Evolutionary conservation across 2,329 filamentous ascomycete genomes (phyloP), one percentile per base, ranked within the genome.

Genomic region (Metarhizium anisopliae): DNA sequence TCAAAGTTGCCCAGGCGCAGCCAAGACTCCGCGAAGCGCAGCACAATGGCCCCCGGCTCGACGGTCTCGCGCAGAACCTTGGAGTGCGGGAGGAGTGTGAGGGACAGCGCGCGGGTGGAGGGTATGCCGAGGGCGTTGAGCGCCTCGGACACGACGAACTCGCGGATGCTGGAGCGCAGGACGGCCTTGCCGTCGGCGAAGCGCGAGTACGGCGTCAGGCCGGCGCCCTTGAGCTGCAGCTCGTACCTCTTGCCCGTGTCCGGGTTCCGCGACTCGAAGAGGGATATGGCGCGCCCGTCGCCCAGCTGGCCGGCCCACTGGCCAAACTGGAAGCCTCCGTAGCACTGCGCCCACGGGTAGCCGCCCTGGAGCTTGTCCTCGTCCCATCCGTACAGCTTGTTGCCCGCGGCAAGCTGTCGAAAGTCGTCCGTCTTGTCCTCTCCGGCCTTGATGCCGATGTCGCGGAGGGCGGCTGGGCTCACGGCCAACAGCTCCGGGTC

Each of bases 291-390:
- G 55, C 94, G 82, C 42, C 94, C 94, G 67, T 99, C 94, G 47
- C 94, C 94, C 1, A 99, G 82, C 70, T 99, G 94, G 6, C 94
- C 92, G 3, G 94, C 94, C 93, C 93, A 99, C 61, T 88, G 84
- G 6, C 94, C 94, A 67, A 86, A 84, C 66, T 85, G 79, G 66
- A 81, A 84, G 56, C 93, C 93, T 56, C 94, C 94, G 69, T 99
- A 99, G 74, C 94, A 97, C 73, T 99, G 94, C 36, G 94, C 92
- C 94, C 94, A 99, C 0, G 94, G 93, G 68, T 99, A 99, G 47
- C 94, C 84, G 20, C 88, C 87, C 56, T 83, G 74, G 29, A 74
- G 68, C 61, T 77, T 78, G 56, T 84, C 79, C 57, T 87, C 81
- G 60, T 90, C 81, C 82, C 87, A 89, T 52, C 91, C 93, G 55